These are phyloP conservation scores for Apiotrichum gracile DNA, from an alignment of 1,284 basidiomycete genomes.

Conservation along the genomic window DNA sequence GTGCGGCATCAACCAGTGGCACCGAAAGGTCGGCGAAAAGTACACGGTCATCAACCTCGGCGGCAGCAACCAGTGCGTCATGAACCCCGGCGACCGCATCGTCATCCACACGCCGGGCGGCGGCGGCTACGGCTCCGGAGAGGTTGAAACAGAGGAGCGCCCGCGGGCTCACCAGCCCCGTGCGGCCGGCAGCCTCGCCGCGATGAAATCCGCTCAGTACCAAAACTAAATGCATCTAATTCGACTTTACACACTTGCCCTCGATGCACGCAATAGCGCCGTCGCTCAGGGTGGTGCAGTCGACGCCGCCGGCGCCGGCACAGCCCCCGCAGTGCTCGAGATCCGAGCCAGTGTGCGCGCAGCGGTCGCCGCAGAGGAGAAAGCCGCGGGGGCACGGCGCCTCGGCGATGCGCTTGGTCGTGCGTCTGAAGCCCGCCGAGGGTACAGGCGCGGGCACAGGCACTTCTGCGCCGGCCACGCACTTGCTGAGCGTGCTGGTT, in stretches of 20 bases:
- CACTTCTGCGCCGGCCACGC: conserved; percentile 8
- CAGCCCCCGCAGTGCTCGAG: conserved; percentile 18
- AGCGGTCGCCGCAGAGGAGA: background rate
- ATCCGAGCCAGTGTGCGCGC: conserved; percentile 1
- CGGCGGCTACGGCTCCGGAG: conserved; percentile 58
- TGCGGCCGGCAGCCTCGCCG: conserved; percentile 10
- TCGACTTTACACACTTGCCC: conserved; percentile 14
- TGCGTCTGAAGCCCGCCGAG: background rate
- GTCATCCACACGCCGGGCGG: conserved; percentile 86
- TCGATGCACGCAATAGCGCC: conserved; percentile 2
- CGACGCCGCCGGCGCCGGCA: conserved; percentile 9
- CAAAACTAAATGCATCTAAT: too few species aligned
- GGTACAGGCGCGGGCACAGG: background rate
- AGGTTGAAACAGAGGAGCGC: background rate
- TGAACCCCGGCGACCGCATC: conserved; percentile 76
- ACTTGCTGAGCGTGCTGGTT: background rate
- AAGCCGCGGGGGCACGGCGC: background rate
- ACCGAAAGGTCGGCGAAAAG: conserved; percentile 19
- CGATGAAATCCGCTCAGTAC: conserved; percentile 13
- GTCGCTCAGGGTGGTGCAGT: conserved; percentile 13
- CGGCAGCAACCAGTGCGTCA: conserved; percentile 78
- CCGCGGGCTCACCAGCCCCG: background rate
- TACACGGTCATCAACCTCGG: conserved; percentile 74
- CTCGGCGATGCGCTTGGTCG: background rate
- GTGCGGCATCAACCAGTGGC: conserved; percentile 82